Evolutionary conservation across 306 rosid species (phyloP).

Genomic region (Echinosophora koreensis): DNA sequence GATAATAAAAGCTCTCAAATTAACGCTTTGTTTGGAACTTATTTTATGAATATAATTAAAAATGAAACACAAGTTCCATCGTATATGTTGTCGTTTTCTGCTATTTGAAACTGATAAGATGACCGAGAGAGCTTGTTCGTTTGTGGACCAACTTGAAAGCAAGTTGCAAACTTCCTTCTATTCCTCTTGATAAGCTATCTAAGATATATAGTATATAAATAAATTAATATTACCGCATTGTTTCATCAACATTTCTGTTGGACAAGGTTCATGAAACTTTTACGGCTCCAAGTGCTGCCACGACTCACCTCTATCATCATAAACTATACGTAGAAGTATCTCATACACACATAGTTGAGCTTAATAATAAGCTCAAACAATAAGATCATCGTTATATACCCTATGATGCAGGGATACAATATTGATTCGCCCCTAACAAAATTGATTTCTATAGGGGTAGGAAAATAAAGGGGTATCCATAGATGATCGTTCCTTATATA

Average conservation of each 20-base stretch:
- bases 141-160: slow-evolving; percentile 26
- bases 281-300: slow-evolving; percentile 44
- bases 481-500: too few species aligned
- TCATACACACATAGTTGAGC: slow-evolving; percentile 21
- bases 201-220: neutral
- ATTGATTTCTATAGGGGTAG: neutral
- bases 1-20: neutral
- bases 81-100: slow-evolving; percentile 48
- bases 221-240: neutral
- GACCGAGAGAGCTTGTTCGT: slow-evolving; percentile 7
- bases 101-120: slow-evolving; percentile 38
- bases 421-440: neutral
- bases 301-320: slow-evolving; percentile 19
- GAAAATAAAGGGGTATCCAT: neutral
- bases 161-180: slow-evolving; percentile 9
- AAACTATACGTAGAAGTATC: slow-evolving; percentile 45
- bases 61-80: slow-evolving; percentile 22
- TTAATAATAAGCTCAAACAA: slow-evolving; percentile 6
- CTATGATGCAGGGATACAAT: too few species aligned
- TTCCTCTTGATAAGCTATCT: slow-evolving; percentile 49
- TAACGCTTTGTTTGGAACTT: slow-evolving; percentile 21
- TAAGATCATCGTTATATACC: neutral
- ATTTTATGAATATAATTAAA: slow-evolving; percentile 36
- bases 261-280: slow-evolving; percentile 41
- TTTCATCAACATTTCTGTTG: neutral